Evolutionary conservation across 306 rosid genomes (phyloP).

Genomic region (Leucaena leucocephala): DNA sequence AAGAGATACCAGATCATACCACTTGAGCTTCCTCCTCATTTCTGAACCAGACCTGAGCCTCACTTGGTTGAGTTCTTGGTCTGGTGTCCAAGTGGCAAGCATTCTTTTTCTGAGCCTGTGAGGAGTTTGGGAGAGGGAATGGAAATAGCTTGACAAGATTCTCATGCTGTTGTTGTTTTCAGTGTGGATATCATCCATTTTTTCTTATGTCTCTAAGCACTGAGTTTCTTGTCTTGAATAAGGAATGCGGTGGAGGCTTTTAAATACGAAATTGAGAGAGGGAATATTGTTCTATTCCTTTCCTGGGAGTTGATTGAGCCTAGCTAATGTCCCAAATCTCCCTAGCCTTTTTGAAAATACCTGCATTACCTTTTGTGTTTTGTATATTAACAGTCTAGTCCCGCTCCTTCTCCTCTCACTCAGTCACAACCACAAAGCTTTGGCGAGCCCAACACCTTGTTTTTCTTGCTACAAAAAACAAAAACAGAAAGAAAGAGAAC

Average conservation of each 20-base stretch:
- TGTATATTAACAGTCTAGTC: conserved; percentile 27
- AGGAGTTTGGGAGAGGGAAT: conserved; percentile 80
- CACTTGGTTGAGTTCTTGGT: conserved; percentile 83
- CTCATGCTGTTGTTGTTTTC: conserved; percentile 36
- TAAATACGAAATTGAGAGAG: conserved; percentile 56
- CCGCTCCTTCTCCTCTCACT: neutral
- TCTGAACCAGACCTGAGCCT: conserved; percentile 90
- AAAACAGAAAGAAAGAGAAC: conserved; percentile 28
- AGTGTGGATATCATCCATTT: conserved; percentile 43
- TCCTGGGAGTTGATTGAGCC: conserved; percentile 31
- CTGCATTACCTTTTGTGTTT: conserved; percentile 33
- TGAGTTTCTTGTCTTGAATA: conserved; percentile 46
- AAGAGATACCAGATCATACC: conserved; percentile 86
- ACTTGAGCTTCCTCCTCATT: conserved; percentile 82
- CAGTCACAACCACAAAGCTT: neutral
- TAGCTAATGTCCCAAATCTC: conserved; percentile 42
- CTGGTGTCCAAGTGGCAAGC: conserved; percentile 95
- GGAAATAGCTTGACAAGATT: conserved; percentile 60
- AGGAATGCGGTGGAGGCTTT: conserved; percentile 46
- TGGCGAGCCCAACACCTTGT: neutral
- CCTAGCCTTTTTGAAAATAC: conserved; percentile 48
- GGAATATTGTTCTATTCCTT: conserved; percentile 41
- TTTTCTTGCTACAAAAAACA: neutral
- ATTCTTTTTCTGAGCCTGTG: conserved; percentile 78
- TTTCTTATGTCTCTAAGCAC: conserved; percentile 23